phyloP scores from a whole-genome alignment of 441 rosid species.

The Euphorbia celastroides region DNA sequence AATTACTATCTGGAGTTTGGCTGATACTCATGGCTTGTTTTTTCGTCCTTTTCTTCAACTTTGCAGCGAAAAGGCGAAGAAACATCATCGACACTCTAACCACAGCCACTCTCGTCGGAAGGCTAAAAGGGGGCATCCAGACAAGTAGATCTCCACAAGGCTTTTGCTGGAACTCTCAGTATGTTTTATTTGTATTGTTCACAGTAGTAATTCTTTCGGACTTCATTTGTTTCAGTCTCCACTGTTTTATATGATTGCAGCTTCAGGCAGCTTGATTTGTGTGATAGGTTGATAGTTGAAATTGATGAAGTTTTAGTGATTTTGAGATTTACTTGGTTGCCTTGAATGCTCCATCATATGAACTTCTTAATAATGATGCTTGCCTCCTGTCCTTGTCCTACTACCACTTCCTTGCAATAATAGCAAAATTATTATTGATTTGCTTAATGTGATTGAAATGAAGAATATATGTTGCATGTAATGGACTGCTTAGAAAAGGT shows the following conservation, averaged over 20 bases:
- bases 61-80: slow-evolving; percentile 57
- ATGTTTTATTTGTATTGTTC: slow-evolving; percentile 13
- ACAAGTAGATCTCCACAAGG: slow-evolving; percentile 33
- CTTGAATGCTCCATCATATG: neutral
- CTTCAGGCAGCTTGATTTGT: slow-evolving; percentile 2
- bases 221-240: neutral
- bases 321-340: too few relatives aligned
- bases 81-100: slow-evolving; percentile 31
- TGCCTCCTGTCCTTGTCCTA: too few relatives aligned
- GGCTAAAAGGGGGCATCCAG: slow-evolving; percentile 58
- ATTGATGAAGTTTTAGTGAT: too few relatives aligned
- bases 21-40: neutral
- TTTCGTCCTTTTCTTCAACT: slow-evolving; percentile 1
- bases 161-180: slow-evolving; percentile 16
- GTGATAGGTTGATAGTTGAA: neutral
- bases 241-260: neutral
- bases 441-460: neutral
- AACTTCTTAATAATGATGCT: neutral
- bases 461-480: neutral
- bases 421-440: too few relatives aligned
- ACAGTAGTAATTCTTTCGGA: too few relatives aligned
- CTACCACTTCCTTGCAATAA: too few relatives aligned
- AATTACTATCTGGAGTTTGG: neutral
- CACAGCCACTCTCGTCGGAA: slow-evolving; percentile 44
- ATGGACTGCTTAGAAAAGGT: neutral